phyloP scores from a whole-genome alignment of 768 basidiomycete genomes.

The Suillus cothurnatus region DNA sequence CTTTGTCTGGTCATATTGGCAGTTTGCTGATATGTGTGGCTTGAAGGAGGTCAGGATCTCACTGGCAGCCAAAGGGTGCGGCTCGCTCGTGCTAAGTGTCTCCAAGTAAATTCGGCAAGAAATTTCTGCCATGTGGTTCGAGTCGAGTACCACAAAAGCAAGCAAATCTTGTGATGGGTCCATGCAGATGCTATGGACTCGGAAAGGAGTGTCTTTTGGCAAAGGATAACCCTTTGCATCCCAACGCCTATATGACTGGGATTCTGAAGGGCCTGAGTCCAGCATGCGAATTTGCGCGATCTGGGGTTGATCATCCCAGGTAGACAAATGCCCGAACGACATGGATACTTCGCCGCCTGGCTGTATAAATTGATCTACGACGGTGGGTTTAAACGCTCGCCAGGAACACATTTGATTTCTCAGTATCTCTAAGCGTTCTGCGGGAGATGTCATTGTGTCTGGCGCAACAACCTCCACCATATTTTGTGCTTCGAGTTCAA shows the following conservation, averaged over 20 bases:
- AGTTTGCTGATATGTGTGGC: slow-evolving; percentile 1
- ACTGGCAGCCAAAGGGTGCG: slow-evolving; percentile 1
- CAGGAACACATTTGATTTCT: slow-evolving; percentile 1
- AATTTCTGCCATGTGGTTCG: slow-evolving; percentile 4
- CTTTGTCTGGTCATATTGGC: neutral
- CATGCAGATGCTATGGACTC: neutral
- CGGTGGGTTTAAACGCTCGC: neutral
- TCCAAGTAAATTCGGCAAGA: slow-evolving; percentile 2
- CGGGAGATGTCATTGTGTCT: neutral
- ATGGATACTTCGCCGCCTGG: slow-evolving; percentile 1
- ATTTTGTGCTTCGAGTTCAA: slow-evolving; percentile 4
- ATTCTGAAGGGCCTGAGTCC: neutral
- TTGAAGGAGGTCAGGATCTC: slow-evolving; percentile 1
- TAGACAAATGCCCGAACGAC: neutral
- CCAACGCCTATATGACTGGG: neutral
- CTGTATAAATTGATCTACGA: neutral
- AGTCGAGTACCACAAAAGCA: neutral
- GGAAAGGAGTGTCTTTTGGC: neutral
- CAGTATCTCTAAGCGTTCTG: slow-evolving; percentile 1
- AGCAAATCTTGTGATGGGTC: neutral
- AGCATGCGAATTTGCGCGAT: slow-evolving; percentile 1
- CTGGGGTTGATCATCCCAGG: neutral
- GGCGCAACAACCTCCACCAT: neutral
- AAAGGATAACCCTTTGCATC: neutral
- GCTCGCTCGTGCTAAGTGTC: slow-evolving; percentile 2